Evolutionary conservation across 2,329 filamentous ascomycete species (phyloP), one percentile per base, ranked within the genome.

Genomic region (Neonectria ditissima): DNA sequence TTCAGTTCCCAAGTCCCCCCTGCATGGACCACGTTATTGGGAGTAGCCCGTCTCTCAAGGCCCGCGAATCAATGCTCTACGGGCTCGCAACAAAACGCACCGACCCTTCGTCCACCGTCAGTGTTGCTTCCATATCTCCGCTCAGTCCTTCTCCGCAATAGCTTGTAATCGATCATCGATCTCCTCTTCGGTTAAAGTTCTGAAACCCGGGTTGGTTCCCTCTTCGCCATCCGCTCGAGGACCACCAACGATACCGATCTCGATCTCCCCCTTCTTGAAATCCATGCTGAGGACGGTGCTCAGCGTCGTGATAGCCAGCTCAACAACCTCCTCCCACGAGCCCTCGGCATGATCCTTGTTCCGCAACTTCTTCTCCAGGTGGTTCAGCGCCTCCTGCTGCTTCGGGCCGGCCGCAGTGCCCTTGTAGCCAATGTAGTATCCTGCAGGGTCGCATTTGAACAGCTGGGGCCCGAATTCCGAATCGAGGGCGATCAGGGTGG

Each of bases 291-390:
- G 87, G 65, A 99, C 94, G 37, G 92, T 97, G 87, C 94, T 97
- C 80, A 99, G 84, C 7, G 96, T 95, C 47, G 93, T 92, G 80
- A 99, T 99, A 63, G 93, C 96, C 74, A 98, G 86, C 85, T 99
- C 96, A 53, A 99, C 95, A 52, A 99, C 96, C 65, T 99, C 96
- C 81, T 97, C 93, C 96, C 96, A 99, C 77, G 84, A 90, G 65
- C 96, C 96, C 62, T 96, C 92, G 37, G 95, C 96, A 74, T 87
- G 86, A 76, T 98, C 94, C 89, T 97, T 97, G 90, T 97, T 97
- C 86, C 97, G 97, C 80, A 99, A 89, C 87, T 98, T 98, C 91
- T 98, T 98, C 88, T 99, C 96, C 63, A 99, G 86, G 80, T 97
- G 94, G 82, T 99, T 99, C 78, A 98, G 89, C 67, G 96, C 96